Percentiles rank a stretch among this genome's conserved stretches.
Evolutionary conservation across 2,329 filamentous ascomycete genomes (phyloP).

Genomic region (Cytospora piceicola): DNA sequence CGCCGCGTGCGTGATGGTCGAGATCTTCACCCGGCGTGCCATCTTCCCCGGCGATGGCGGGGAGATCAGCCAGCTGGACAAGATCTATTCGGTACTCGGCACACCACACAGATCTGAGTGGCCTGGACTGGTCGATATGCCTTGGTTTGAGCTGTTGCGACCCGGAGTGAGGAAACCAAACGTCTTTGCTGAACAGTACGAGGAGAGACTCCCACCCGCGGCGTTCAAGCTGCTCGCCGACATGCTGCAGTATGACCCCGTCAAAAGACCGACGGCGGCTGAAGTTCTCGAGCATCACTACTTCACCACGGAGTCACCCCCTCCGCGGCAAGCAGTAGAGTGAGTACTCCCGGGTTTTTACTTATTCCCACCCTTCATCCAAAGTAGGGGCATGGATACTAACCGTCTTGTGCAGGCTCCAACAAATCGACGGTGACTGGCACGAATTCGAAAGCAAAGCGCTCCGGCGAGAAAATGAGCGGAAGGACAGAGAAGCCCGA

Average conservation of each 20-base stretch:
- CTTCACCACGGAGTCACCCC: conserved; percentile 81
- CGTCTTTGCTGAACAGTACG: conserved; percentile 82
- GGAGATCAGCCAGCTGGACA: conserved; percentile 95
- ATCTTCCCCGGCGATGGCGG: conserved; percentile 95
- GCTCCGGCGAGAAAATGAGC: conserved; percentile 85
- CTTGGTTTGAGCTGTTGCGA: conserved; percentile 92
- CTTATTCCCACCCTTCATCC: background rate
- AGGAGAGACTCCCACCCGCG: conserved; percentile 73
- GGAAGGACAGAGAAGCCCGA: conserved; percentile 58
- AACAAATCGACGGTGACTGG: conserved; percentile 88
- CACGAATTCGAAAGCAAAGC: conserved; percentile 99
- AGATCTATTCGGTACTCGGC: conserved; percentile 91
- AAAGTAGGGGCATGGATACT: conserved; percentile 31
- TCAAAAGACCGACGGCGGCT: conserved; percentile 78
- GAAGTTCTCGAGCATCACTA: conserved; percentile 87
- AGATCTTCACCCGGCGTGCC: conserved; percentile 91
- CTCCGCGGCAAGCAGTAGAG: conserved; percentile 77
- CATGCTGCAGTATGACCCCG: conserved; percentile 91
- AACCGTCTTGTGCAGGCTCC: conserved; percentile 59
- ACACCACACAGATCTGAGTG: conserved; percentile 84
- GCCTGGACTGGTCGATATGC: conserved; percentile 90
- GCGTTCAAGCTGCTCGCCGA: conserved; percentile 80
- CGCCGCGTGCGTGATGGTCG: conserved; percentile 92
- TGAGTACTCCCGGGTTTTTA: conserved; percentile 55
- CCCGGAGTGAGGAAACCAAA: conserved; percentile 74